Evolutionary conservation across 306 rosid species (phyloP).

Genomic region (Cicer pinnatifidum): DNA sequence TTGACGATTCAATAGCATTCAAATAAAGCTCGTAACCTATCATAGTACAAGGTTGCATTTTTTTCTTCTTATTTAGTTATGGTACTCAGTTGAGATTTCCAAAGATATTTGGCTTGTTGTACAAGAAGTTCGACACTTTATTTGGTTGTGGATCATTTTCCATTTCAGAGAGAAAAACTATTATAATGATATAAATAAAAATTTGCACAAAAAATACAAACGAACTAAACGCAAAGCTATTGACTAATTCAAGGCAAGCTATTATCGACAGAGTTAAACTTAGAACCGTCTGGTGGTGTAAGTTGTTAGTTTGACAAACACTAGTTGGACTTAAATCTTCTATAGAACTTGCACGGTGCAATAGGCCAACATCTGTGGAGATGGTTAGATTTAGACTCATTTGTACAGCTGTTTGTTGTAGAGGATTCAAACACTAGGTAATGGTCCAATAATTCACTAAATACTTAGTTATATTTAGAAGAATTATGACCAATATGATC

Average conservation of each 20-base stretch:
- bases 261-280: neutral
- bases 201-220: neutral
- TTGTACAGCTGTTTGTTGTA: too few species aligned
- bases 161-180: constrained; percentile 8
- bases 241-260: neutral
- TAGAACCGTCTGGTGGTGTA: too few species aligned
- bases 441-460: too few species aligned
- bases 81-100: constrained; percentile 11
- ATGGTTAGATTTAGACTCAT: too few species aligned
- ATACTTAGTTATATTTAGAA: too few species aligned
- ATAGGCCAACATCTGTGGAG: too few species aligned
- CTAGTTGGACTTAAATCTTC: too few species aligned
- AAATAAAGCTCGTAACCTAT: neutral
- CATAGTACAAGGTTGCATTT: neutral
- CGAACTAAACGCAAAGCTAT: neutral
- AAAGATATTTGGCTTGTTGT: constrained; percentile 10
- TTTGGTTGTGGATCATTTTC: neutral
- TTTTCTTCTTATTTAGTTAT: neutral
- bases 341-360: too few species aligned
- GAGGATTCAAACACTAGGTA: too few species aligned
- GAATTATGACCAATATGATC: neutral
- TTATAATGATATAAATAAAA: neutral
- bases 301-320: too few species aligned
- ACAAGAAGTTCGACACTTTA: neutral
- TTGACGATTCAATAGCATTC: neutral